These are phyloP conservation scores for Lyophyllum atratum DNA, from an alignment of 768 basidiomycete species.

Conservation along the genomic window DNA sequence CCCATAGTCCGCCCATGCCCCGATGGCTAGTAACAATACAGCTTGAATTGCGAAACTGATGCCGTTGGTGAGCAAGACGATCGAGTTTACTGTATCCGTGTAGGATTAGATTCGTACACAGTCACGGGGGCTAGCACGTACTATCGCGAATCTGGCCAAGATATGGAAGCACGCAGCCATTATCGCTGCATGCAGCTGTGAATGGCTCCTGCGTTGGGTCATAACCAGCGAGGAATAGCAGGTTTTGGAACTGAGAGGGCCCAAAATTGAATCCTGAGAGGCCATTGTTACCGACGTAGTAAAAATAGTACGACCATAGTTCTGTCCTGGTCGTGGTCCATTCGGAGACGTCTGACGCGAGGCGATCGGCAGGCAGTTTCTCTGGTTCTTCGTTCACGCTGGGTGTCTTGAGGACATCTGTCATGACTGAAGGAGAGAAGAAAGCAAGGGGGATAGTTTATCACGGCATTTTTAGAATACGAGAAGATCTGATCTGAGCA, in stretches of 20 bases:
- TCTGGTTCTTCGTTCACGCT: not conserved
- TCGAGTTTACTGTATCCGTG: conserved; percentile 62
- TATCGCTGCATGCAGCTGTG: conserved; percentile 47
- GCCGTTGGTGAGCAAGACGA: conserved; percentile 78
- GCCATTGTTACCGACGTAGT: conserved; percentile 69
- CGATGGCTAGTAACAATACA: conserved; percentile 60
- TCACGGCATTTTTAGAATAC: not conserved
- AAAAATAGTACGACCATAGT: conserved; percentile 63
- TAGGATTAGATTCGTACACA: not conserved
- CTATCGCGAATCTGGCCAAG: conserved; percentile 62
- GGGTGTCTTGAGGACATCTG: not conserved
- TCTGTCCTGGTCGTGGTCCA: conserved; percentile 48
- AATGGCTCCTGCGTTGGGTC: conserved; percentile 64
- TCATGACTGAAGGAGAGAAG: not conserved
- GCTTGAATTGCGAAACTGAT: conserved; percentile 81
- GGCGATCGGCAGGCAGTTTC: conserved; percentile 21
- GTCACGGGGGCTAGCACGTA: conserved; percentile 29
- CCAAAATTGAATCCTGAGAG: conserved; percentile 72
- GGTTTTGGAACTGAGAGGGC: conserved; percentile 74
- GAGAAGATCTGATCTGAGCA: not conserved
- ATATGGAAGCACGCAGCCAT: conserved; percentile 67
- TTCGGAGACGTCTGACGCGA: conserved; percentile 22
- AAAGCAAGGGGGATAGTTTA: not conserved
- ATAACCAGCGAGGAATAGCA: conserved; percentile 72
- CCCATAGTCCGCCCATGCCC: conserved; percentile 86